These are phyloP conservation scores for Myriosclerotinia duriaeana DNA, from an alignment of 2,329 filamentous ascomycete genomes.

Conservation along the genomic window DNA sequence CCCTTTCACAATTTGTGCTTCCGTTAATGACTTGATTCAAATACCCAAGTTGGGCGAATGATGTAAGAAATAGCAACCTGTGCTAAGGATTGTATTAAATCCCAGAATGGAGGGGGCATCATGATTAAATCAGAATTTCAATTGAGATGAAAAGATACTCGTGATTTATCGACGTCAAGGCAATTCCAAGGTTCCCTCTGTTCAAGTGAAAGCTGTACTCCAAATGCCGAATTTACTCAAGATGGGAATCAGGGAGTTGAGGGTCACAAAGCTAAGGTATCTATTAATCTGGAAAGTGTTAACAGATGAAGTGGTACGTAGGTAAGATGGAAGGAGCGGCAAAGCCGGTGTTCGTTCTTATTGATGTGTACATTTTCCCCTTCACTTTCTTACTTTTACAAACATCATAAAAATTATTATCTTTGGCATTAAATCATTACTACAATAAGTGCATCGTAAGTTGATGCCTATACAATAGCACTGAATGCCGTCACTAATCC, in stretches of 20 bases:
- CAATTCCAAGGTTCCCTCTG: not conserved
- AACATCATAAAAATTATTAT: conserved; percentile 20
- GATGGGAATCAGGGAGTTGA: not conserved
- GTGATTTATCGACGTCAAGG: not conserved
- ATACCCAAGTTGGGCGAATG: not conserved
- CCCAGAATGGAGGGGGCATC: not conserved
- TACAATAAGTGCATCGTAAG: conserved; percentile 27
- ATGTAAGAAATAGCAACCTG: not conserved
- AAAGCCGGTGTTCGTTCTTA: not conserved
- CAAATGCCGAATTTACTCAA: not conserved
- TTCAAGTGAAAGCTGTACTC: not conserved
- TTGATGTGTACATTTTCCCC: not conserved
- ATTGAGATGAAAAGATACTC: too few species aligned
- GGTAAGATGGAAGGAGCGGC: conserved; percentile 18
- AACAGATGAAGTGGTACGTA: not conserved
- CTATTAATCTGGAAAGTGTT: not conserved
- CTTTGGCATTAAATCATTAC: conserved; percentile 29
- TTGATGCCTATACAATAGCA: not conserved
- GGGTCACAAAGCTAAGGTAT: not conserved
- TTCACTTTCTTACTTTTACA: conserved; percentile 2
- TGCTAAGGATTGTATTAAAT: not conserved
- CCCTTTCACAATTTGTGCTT: conserved; percentile 8
- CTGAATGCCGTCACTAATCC: not conserved
- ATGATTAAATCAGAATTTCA: not conserved
- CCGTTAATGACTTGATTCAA: not conserved